Evolutionary conservation across 371 early-diverging fungal species (phyloP), one percentile per base, ranked within the genome.

Genomic region (Mortierella sp.): DNA sequence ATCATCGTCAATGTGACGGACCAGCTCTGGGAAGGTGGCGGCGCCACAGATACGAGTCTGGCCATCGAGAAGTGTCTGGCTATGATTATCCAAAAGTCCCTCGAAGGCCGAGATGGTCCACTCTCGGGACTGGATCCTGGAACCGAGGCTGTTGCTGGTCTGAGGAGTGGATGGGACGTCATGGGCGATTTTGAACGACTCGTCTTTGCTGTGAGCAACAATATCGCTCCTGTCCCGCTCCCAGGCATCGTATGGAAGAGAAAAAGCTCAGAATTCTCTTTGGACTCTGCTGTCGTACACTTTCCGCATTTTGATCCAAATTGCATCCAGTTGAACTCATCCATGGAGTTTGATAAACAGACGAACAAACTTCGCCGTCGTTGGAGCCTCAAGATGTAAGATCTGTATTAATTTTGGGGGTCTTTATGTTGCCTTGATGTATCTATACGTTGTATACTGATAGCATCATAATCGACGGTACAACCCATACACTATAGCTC

Each of bases 21-120:
- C 47, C 72, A 72, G 37, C 57, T 72, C 19, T 72, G 72, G 72
- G 66, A 66, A 17, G 62, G 72, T n/a, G 72, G 72, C 21, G 37
- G 56, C 1, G 28, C 51, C 6, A 66, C 67, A 12, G 54, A 72
- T 30, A 60, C 42, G 12, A 61, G 62, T 43, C 58, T 66, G 2
- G 72, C 67, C 30, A 53, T 62, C n/a, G 67, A 72, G 17, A 53
- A 52, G 37, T 60, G 56, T 32, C 19, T 66, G 31, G 43, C 46
- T 27, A 56, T 23, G 12, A 15, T 56, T 14, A 65, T 66, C 41
- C 28, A 46, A 9, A 60, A 61, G 21, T 47, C 62, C 2, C 50
- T 61, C 34, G 52, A 60, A 14, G 24, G 43, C 17, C 12, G 43
- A 5, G 32, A 31, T 28, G 21, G 26, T n/a, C 28, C n/a, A 7